Evolutionary conservation across 495 filamentous ascomycete genomes (phyloP).

Genomic region (Podospora bellae-mahoneyi): DNA sequence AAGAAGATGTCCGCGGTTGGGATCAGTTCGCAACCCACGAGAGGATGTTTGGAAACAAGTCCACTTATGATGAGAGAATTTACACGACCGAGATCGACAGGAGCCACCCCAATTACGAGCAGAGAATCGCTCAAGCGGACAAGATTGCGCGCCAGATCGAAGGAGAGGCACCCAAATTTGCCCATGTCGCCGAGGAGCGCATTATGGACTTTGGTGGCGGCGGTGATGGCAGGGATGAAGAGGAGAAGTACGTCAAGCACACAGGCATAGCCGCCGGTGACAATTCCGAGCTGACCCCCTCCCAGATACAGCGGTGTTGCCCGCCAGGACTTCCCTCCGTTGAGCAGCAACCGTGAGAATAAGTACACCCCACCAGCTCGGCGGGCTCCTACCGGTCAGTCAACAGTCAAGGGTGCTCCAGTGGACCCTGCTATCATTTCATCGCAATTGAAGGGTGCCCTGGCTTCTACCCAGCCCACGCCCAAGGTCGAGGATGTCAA

Average conservation of each 20-base stretch:
- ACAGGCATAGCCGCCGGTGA: background rate
- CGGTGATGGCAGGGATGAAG: constrained; percentile 66
- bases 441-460: constrained; percentile 56
- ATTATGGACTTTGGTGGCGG: constrained; percentile 57
- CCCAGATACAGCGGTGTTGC: constrained; percentile 86
- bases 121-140: constrained; percentile 71
- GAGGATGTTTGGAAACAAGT: constrained; percentile 78
- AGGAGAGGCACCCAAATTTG: constrained; percentile 59
- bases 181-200: constrained; percentile 85
- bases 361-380: constrained; percentile 89
- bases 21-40: constrained; percentile 94
- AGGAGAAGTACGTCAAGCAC: constrained; percentile 71
- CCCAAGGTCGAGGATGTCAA: constrained; percentile 47
- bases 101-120: constrained; percentile 72
- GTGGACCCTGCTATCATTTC: constrained; percentile 82
- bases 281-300: constrained; percentile 25
- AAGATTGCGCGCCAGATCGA: constrained; percentile 90
- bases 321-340: constrained; percentile 67
- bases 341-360: constrained; percentile 55
- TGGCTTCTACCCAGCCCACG: constrained; percentile 42
- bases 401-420: constrained; percentile 69
- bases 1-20: constrained; percentile 55
- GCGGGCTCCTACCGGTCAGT: constrained; percentile 68
- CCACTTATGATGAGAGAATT: constrained; percentile 85
- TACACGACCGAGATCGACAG: constrained; percentile 91